Conservation (phyloP, 306 rosid genomes). For the Cicer yamashitae region DNA sequence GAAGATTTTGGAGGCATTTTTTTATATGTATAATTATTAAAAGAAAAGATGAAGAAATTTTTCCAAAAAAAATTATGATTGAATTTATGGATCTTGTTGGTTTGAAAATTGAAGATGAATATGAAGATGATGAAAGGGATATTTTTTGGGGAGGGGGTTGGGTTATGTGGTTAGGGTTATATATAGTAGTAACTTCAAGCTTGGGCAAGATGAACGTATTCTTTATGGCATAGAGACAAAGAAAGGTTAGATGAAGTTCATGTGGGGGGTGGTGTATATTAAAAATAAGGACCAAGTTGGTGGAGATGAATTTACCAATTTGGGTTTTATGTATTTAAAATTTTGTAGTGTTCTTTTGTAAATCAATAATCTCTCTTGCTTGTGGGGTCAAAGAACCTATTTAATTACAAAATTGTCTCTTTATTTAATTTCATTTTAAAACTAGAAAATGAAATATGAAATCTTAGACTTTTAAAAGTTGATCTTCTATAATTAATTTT, state of each 20-base stretch:
- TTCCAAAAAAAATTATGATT: background rate
- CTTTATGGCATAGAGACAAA: constrained; percentile 6
- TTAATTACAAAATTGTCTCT: background rate
- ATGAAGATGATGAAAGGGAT: background rate
- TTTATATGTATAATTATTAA: background rate
- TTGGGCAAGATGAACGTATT: constrained; percentile 22
- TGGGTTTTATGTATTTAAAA: constrained; percentile 16
- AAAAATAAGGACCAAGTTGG: constrained; percentile 51
- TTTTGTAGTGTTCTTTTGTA: constrained; percentile 9
- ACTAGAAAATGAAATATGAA: no score
- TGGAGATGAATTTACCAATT: constrained; percentile 37
- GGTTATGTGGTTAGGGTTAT: constrained; percentile 42
- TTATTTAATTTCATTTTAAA: background rate
- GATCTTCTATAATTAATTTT: no score
- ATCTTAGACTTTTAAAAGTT: no score
- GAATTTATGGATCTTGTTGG: background rate
- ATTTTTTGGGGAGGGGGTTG: background rate
- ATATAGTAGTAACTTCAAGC: constrained; percentile 6
- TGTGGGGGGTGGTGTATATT: constrained; percentile 47
- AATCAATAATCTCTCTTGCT: background rate
- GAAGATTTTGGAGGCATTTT: constrained; percentile 55
- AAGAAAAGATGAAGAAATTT: background rate
- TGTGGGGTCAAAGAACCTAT: constrained; percentile 24
- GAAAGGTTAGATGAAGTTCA: constrained; percentile 40
- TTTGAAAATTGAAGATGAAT: background rate